Percentiles rank a stretch among this genome's conserved stretches.
phyloP scores from a whole-genome alignment of 495 filamentous ascomycete species.

The Hypomontagnella monticulosa region DNA sequence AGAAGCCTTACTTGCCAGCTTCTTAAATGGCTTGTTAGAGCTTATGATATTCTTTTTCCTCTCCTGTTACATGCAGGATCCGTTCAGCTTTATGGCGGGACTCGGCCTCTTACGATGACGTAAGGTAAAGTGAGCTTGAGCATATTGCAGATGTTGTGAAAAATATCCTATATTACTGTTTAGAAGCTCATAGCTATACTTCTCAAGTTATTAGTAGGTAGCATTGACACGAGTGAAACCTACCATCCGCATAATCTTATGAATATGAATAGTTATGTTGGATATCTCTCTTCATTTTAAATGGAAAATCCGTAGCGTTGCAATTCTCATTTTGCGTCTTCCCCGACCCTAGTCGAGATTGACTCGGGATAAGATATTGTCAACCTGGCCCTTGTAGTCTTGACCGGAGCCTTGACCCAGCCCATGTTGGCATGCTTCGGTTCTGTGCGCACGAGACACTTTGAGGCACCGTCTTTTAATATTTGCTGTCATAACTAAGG shows the following conservation, averaged over 20 bases:
- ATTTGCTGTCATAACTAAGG: constrained; percentile 31
- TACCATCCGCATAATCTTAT: too few species aligned
- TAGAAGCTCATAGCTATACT: too few species aligned
- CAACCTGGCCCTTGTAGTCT: constrained; percentile 22
- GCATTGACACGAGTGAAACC: too few species aligned
- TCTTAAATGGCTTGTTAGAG: background rate
- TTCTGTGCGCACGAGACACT: constrained; percentile 29
- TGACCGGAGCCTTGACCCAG: constrained; percentile 24
- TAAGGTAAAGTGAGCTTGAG: too few species aligned
- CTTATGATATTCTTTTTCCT: too few species aligned
- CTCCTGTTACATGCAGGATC: too few species aligned
- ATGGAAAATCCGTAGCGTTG: constrained; percentile 23
- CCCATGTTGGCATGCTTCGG: constrained; percentile 30
- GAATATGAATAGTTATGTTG: constrained; percentile 4
- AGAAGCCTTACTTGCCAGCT: constrained; percentile 15
- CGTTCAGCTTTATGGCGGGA: too few species aligned
- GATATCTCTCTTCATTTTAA: constrained; percentile 23
- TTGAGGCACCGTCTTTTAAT: constrained; percentile 22
- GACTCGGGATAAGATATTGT: constrained; percentile 23
- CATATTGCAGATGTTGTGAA: too few species aligned
- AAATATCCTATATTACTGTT: too few species aligned
- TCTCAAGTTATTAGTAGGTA: too few species aligned
- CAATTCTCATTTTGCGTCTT: constrained; percentile 37
- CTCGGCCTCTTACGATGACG: too few species aligned
- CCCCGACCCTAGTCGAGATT: constrained; percentile 17